Conservation (phyloP, 2,329 filamentous ascomycete species). For the Coniochaeta prunicola region DNA sequence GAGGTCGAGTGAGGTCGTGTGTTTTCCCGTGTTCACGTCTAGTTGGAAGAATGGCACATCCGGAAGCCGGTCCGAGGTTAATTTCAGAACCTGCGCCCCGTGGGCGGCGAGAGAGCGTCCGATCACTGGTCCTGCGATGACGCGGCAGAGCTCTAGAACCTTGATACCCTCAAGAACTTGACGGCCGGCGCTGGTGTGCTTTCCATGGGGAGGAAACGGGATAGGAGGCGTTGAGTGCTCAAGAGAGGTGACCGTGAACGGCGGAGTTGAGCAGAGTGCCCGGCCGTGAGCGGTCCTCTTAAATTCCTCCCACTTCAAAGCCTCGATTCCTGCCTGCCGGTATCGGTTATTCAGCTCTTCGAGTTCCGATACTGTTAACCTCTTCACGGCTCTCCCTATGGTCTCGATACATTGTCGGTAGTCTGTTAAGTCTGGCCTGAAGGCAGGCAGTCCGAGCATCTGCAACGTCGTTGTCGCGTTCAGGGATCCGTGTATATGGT, state of each 20-base stretch:
- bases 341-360: conserved; percentile 49
- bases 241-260: conserved; percentile 36
- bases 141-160: conserved; percentile 67
- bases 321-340: conserved; percentile 53
- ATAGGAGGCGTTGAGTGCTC: conserved; percentile 8
- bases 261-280: conserved; percentile 29
- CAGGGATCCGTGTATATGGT: conserved; percentile 69
- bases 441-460: conserved; percentile 61
- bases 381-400: conserved; percentile 52
- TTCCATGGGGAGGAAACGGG: conserved; percentile 24
- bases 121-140: conserved; percentile 70
- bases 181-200: conserved; percentile 10
- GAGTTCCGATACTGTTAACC: conserved; percentile 46
- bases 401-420: conserved; percentile 50
- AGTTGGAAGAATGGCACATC: conserved; percentile 69
- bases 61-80: conserved; percentile 60
- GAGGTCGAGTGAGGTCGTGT: conserved; percentile 56
- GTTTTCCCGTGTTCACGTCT: conserved; percentile 66
- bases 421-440: conserved; percentile 52
- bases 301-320: conserved; percentile 53
- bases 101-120: conserved; percentile 66
- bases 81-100: conserved; percentile 66
- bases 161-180: conserved; percentile 53
- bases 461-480: conserved; percentile 62
- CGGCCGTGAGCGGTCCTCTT: conserved; percentile 45